These are phyloP conservation scores for Paecilomyces dactylethromorphus DNA, from an alignment of 2,329 filamentous ascomycete genomes.

Conservation along the genomic window DNA sequence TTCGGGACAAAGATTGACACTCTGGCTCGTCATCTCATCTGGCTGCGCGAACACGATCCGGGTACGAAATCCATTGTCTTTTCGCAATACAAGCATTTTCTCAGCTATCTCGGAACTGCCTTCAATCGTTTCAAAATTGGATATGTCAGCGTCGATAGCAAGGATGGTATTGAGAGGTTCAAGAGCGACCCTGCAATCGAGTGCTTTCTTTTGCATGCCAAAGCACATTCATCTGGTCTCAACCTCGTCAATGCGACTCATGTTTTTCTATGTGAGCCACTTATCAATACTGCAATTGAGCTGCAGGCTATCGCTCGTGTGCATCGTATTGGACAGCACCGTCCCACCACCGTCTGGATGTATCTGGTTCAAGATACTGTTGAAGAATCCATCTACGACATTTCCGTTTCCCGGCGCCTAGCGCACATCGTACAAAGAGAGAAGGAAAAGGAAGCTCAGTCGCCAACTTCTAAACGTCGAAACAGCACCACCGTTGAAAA, in stretches of 20 bases:
- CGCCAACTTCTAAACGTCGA: conserved; percentile 28
- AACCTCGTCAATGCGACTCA: conserved; percentile 91
- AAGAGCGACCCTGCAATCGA: conserved; percentile 66
- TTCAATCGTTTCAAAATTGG: conserved; percentile 68
- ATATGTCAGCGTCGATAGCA: conserved; percentile 61
- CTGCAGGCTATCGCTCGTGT: conserved; percentile 92
- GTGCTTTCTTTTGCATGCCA: conserved; percentile 83
- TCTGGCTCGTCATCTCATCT: conserved; percentile 71
- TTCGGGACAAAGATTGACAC: conserved; percentile 91
- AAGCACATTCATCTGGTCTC: conserved; percentile 78
- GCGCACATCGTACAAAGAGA: conserved; percentile 60
- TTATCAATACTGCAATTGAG: conserved; percentile 89
- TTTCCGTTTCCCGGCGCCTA: conserved; percentile 72
- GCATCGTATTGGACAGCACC: conserved; percentile 84
- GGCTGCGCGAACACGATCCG: conserved; percentile 76
- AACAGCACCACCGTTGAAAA: conserved; percentile 16
- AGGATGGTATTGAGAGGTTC: conserved; percentile 67
- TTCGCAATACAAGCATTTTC: conserved; percentile 79
- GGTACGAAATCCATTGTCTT: conserved; percentile 92
- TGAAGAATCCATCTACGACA: conserved; percentile 83
- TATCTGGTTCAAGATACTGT: conserved; percentile 89
- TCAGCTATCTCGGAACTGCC: conserved; percentile 65
- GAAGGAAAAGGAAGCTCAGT: conserved; percentile 21
- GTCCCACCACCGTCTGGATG: conserved; percentile 88
- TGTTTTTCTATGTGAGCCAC: conserved; percentile 88